Conservation (phyloP, 1,284 basidiomycete species). For the Mycosarcoma maydis region DNA sequence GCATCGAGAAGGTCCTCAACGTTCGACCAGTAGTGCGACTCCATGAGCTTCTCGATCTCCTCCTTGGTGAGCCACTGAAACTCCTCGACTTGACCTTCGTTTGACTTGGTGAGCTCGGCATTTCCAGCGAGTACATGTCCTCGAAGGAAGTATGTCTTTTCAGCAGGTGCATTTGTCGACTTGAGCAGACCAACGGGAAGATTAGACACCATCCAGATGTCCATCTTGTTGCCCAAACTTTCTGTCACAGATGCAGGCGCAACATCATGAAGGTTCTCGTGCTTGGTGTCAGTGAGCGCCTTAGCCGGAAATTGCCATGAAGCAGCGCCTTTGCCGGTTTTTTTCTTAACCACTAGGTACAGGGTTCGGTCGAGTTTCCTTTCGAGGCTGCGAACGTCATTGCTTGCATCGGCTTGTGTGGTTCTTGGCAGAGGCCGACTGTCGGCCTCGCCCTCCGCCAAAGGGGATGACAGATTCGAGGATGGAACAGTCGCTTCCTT, state of each 20-base stretch:
- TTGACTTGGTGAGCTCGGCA: constrained; percentile 23
- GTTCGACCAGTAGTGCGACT: constrained; percentile 76
- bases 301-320: constrained; percentile 52
- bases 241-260: constrained; percentile 49
- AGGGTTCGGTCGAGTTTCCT: constrained; percentile 83
- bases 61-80: constrained; percentile 91
- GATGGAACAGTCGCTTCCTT: constrained; percentile 11
- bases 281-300: constrained; percentile 25
- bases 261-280: constrained; percentile 41
- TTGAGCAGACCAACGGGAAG: constrained; percentile 57
- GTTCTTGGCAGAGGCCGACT: constrained; percentile 45
- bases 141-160: constrained; percentile 59
- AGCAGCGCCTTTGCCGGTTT: constrained; percentile 15
- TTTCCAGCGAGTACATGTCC: constrained; percentile 59
- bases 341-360: constrained; percentile 78
- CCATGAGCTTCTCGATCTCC: constrained; percentile 74
- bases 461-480: not conserved
- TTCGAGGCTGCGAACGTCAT: constrained; percentile 78
- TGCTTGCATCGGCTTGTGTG: constrained; percentile 74
- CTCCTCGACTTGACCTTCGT: constrained; percentile 71
- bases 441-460: constrained; percentile 69
- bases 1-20: constrained; percentile 77
- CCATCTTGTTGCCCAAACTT: constrained; percentile 55
- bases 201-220: constrained; percentile 63
- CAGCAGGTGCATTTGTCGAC: constrained; percentile 4